Conservation (phyloP, 352 stramenopile genomes). For the Globisporangium canariense region DNA sequence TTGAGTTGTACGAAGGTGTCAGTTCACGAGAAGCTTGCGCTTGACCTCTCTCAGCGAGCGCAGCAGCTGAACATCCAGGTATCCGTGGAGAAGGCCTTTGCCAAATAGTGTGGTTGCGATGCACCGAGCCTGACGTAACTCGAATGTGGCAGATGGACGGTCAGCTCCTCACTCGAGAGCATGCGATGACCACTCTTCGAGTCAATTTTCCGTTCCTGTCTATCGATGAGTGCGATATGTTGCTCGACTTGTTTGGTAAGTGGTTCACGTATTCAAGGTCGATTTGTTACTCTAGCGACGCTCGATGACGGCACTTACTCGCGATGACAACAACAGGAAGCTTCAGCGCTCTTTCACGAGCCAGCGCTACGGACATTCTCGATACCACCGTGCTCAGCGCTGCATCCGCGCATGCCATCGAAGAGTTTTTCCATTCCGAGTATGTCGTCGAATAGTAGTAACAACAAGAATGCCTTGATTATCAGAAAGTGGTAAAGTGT, state of each 20-base stretch:
- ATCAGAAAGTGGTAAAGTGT: slow-evolving; percentile 5
- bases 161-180: slow-evolving; percentile 40
- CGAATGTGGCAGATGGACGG: slow-evolving; percentile 33
- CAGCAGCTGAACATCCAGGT: slow-evolving; percentile 41
- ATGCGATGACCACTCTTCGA: slow-evolving; percentile 39
- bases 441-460: slow-evolving; percentile 57
- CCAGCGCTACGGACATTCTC: slow-evolving; percentile 45
- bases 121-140: background rate
- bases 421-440: slow-evolving; percentile 70
- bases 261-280: background rate
- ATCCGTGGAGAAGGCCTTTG: background rate
- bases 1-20: slow-evolving; percentile 28
- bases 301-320: background rate
- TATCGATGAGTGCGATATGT: slow-evolving; percentile 68
- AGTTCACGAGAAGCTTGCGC: slow-evolving; percentile 52
- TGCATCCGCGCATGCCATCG: slow-evolving; percentile 50
- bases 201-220: slow-evolving; percentile 61
- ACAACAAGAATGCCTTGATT: slow-evolving; percentile 2
- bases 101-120: background rate
- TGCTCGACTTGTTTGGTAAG: slow-evolving; percentile 74
- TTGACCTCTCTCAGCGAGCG: slow-evolving; percentile 43
- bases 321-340: slow-evolving; percentile 28
- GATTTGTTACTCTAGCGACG: background rate
- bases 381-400: slow-evolving; percentile 64
- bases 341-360: slow-evolving; percentile 45